Base-by-base conservation (phyloP, 352 stramenopile genomes). In the Plasmopara halstedii region DNA sequence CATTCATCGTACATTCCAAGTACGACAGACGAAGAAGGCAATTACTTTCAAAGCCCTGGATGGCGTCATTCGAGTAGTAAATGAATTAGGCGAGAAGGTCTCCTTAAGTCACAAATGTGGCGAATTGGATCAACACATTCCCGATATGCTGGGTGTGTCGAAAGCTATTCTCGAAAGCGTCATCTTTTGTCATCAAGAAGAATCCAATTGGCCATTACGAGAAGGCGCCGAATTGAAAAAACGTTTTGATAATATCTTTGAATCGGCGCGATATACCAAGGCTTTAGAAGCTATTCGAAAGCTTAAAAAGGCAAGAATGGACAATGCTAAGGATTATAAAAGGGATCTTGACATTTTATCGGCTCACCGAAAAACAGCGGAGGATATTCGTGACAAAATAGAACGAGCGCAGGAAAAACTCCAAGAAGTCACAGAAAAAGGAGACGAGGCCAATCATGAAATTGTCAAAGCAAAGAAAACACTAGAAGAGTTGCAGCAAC, bases 191-290 rank as follows among this genome's bases (percentile, higher is more conserved):
- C 97, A 99, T 68, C 96, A 99, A 57, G 88, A 97, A 53, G 94
- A 98, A 19, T 96, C 89, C 9, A 98, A 95, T 37, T 99, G 97
- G 97, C 97, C 97, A 11, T 55, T 98, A 35, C 69, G 81, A 44
- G 96, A 99, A 67, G 93, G 95, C 13, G 84, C 87, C 0, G 92
- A 98, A 43, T 67, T 99, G 4, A 99, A 99, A 73, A 99, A 99
- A 62, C 77, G 94, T 22, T 99, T 99, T 58, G 97, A 99, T 67
- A 95, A 99, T 54, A 99, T 99, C 42, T 99, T 99, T 54, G 97
- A 99, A 70, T 98, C 92, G 6, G 95, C 95, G 1, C 66, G 95
- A 15, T 99, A 99, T 65, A 97, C 94, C 6, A 99, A 99, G 57
- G 96, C 97, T 0, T 70, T 99, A 14, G 96, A 99, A 22, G 90